Percentiles rank a stretch among this genome's conserved stretches.
Conservation (phyloP, 2,329 filamentous ascomycete species). For the Cytospora schulzeri region DNA sequence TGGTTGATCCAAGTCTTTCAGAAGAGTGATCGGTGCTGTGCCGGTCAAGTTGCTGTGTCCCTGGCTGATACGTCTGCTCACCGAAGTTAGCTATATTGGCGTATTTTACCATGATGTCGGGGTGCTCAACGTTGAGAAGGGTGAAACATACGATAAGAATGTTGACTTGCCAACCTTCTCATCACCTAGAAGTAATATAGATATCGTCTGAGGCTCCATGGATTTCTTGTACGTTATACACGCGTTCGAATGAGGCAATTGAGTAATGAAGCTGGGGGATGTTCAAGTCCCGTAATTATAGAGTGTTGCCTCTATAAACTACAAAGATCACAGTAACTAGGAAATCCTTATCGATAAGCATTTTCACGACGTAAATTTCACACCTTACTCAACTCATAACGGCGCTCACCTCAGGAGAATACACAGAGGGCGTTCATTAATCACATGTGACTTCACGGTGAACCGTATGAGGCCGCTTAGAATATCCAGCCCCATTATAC, state of each 20-base stretch:
- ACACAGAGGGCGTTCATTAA: background rate
- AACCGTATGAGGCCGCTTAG: constrained; percentile 20
- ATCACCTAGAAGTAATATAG: constrained; percentile 61
- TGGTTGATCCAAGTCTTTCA: constrained; percentile 62
- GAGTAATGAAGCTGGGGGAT: background rate
- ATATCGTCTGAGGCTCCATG: constrained; percentile 56
- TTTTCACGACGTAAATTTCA: constrained; percentile 21
- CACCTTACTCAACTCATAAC: background rate
- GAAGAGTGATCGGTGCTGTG: constrained; percentile 47
- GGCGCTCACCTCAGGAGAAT: background rate
- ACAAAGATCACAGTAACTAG: background rate
- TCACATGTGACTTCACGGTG: constrained; percentile 13
- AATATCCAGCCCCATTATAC: background rate
- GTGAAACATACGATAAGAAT: constrained; percentile 58
- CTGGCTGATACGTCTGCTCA: constrained; percentile 53
- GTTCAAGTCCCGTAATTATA: background rate
- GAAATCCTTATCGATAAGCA: constrained; percentile 30
- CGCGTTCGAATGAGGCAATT: background rate
- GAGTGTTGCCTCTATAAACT: background rate
- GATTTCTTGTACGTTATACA: background rate
- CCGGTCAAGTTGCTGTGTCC: constrained; percentile 36
- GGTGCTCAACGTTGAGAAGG: constrained; percentile 3
- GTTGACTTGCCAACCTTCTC: constrained; percentile 62
- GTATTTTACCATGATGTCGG: background rate
- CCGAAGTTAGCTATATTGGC: constrained; percentile 13